A percentile compares a stretch with the other conserved stretches of the same genome.
These are phyloP conservation scores for Arthroderma uncinatum DNA, from an alignment of 2,329 filamentous ascomycete species.

Conservation along the genomic window DNA sequence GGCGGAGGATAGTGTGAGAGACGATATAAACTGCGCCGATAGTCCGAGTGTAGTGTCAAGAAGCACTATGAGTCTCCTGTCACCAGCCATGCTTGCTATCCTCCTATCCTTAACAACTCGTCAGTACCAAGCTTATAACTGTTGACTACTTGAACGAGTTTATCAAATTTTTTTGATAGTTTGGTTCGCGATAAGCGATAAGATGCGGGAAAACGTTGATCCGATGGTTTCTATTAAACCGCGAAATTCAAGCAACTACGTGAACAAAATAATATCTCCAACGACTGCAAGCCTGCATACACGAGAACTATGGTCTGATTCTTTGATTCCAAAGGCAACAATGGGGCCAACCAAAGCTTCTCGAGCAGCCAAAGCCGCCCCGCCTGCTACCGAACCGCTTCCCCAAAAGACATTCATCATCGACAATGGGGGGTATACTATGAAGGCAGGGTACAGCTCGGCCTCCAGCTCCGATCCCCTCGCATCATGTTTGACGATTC, in stretches of 20 bases:
- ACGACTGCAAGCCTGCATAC: neutral
- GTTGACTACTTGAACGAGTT: no score
- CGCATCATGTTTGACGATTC: constrained; percentile 54
- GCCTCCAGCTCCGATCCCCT: constrained; percentile 31
- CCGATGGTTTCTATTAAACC: neutral
- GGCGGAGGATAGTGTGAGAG: constrained; percentile 23
- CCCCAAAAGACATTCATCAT: constrained; percentile 66
- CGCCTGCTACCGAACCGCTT: constrained; percentile 38
- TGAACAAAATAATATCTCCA: neutral
- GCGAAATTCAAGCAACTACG: constrained; percentile 22
- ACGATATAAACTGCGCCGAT: constrained; percentile 29
- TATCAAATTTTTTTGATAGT: neutral
- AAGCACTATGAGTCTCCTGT: constrained; percentile 21
- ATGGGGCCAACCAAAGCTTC: constrained; percentile 21
- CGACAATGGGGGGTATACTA: constrained; percentile 83
- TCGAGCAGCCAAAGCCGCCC: constrained; percentile 41
- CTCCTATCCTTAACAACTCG: neutral
- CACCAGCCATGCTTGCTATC: neutral
- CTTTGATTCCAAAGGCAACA: neutral
- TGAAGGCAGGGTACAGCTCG: constrained; percentile 69
- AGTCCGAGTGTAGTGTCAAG: constrained; percentile 29
- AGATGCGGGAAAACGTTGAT: neutral
- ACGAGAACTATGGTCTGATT: neutral
- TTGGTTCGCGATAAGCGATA: constrained; percentile 1
- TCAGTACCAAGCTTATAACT: no score